Evolutionary conservation across 2,329 filamentous ascomycete species (phyloP).

Genomic region (Shiraia sp.): DNA sequence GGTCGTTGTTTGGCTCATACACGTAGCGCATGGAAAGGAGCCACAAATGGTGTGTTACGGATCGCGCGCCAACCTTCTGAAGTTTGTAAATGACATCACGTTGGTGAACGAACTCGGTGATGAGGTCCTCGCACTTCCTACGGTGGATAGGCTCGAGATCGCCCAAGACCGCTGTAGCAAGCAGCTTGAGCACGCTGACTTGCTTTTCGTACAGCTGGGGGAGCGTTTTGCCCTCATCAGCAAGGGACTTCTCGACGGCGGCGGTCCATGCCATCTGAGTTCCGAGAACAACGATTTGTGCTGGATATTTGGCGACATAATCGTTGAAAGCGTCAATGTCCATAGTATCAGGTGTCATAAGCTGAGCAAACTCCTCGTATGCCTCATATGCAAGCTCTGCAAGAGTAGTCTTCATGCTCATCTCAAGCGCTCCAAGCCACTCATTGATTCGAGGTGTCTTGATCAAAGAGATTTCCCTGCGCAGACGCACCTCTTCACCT

Average conservation of each 20-base stretch:
- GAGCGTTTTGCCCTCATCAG: constrained; percentile 70
- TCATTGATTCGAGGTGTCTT: constrained; percentile 98
- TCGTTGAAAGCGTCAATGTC: constrained; percentile 71
- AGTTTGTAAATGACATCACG: constrained; percentile 91
- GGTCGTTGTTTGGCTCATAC: constrained; percentile 80
- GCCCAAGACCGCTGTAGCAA: constrained; percentile 86
- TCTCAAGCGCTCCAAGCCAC: constrained; percentile 92
- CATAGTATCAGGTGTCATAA: constrained; percentile 73
- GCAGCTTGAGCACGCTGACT: constrained; percentile 79
- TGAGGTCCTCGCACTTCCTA: constrained; percentile 97
- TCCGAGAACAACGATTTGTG: constrained; percentile 92
- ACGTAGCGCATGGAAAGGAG: constrained; percentile 96
- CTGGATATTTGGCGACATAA: constrained; percentile 86
- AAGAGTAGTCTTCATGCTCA: constrained; percentile 90
- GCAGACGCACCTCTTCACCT: constrained; percentile 83
- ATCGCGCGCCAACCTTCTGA: constrained; percentile 71
- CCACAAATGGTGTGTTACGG: constrained; percentile 85
- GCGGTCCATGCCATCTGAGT: constrained; percentile 94
- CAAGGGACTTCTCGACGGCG: constrained; percentile 76
- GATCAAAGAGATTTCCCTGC: constrained; percentile 86
- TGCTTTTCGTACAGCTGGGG: constrained; percentile 76
- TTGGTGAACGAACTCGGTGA: constrained; percentile 98
- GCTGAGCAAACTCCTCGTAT: constrained; percentile 75
- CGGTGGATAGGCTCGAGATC: constrained; percentile 84
- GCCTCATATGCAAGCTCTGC: constrained; percentile 90